These are phyloP conservation scores for Metschnikowia continentalis DNA, from an alignment of 805 yeast genomes.

Conservation along the genomic window DNA sequence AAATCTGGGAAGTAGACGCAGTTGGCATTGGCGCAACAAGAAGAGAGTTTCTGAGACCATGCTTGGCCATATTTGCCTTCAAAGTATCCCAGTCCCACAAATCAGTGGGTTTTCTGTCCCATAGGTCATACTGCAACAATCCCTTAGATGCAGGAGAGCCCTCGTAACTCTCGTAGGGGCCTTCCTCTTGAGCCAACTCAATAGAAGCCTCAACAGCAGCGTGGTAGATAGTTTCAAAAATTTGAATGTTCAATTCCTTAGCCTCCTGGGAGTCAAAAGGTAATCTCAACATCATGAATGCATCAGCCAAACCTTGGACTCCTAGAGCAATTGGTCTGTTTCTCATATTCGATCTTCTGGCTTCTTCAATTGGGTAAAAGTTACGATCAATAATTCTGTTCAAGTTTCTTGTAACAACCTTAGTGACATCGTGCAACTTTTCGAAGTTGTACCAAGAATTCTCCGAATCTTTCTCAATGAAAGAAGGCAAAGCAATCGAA, in stretches of 20 bases:
- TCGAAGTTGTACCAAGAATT: conserved; percentile 50
- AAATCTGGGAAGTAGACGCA: conserved; percentile 61
- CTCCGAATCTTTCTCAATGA: conserved; percentile 43
- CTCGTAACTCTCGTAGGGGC: conserved; percentile 46
- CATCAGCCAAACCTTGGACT: conserved; percentile 60
- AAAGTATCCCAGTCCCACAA: conserved; percentile 58
- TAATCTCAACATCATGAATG: conserved; percentile 51
- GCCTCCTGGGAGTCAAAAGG: conserved; percentile 59
- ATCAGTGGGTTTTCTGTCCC: conserved; percentile 57
- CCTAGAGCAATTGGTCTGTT: conserved; percentile 62
- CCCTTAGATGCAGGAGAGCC: conserved; percentile 62
- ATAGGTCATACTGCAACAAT: conserved; percentile 51
- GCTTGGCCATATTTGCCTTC: conserved; percentile 44
- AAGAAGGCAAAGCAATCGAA: conserved; percentile 55
- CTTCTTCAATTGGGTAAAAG: conserved; percentile 54
- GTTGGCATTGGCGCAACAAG: conserved; percentile 66
- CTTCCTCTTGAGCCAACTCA: conserved; percentile 50
- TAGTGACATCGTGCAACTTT: conserved; percentile 50
- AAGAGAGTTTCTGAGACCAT: conserved; percentile 55
- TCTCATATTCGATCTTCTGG: conserved; percentile 50
- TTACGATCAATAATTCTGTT: conserved; percentile 55
- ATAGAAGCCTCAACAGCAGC: conserved; percentile 55
- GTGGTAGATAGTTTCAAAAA: conserved; percentile 59
- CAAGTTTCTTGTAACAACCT: conserved; percentile 52
- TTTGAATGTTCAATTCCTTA: conserved; percentile 52